Evolutionary conservation across 2,329 filamentous ascomycete species (phyloP).

Genomic region (Aspergillus transmontanensis): DNA sequence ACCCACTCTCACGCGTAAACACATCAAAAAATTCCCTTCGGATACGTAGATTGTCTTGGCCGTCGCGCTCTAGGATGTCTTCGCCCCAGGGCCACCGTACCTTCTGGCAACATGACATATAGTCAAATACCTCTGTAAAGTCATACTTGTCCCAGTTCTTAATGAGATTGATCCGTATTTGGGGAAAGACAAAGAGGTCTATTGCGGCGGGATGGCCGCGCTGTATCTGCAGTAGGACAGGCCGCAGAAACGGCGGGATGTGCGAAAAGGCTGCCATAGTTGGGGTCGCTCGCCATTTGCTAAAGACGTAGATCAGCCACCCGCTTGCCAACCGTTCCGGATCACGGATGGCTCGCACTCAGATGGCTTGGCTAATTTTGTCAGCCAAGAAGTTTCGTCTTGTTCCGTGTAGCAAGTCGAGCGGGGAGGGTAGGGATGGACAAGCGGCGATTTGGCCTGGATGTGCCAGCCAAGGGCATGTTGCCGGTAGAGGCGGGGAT

Average conservation of each 20-base stretch:
- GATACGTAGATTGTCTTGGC: slow-evolving; percentile 8
- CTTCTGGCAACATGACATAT: slow-evolving; percentile 12
- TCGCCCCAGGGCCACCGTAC: slow-evolving; percentile 16
- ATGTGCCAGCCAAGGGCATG: not conserved
- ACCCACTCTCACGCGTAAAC: slow-evolving; percentile 12
- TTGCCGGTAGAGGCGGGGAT: not conserved
- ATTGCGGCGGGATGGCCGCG: not conserved
- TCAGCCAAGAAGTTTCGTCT: slow-evolving; percentile 15
- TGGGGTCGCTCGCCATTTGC: slow-evolving; percentile 13
- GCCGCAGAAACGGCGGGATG: slow-evolving; percentile 1
- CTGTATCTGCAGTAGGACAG: slow-evolving; percentile 2
- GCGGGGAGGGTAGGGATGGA: slow-evolving; percentile 7
- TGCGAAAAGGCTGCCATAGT: not conserved
- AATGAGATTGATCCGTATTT: slow-evolving; percentile 12
- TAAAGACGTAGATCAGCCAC: slow-evolving; percentile 14
- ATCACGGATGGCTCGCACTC: slow-evolving; percentile 9
- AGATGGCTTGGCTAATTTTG: slow-evolving; percentile 7
- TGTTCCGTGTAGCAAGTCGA: slow-evolving; percentile 17
- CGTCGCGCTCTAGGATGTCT: slow-evolving; percentile 15
- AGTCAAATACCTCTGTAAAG: slow-evolving; percentile 4
- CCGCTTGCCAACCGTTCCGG: slow-evolving; percentile 14
- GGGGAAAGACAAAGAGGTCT: slow-evolving; percentile 8
- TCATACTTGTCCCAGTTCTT: slow-evolving; percentile 8
- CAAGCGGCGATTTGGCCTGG: slow-evolving; percentile 11
- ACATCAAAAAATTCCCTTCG: slow-evolving; percentile 8